Evolutionary conservation across 2,329 filamentous ascomycete species (phyloP), one percentile per base, ranked within the genome.

Genomic region (Hypoxylon sp.): DNA sequence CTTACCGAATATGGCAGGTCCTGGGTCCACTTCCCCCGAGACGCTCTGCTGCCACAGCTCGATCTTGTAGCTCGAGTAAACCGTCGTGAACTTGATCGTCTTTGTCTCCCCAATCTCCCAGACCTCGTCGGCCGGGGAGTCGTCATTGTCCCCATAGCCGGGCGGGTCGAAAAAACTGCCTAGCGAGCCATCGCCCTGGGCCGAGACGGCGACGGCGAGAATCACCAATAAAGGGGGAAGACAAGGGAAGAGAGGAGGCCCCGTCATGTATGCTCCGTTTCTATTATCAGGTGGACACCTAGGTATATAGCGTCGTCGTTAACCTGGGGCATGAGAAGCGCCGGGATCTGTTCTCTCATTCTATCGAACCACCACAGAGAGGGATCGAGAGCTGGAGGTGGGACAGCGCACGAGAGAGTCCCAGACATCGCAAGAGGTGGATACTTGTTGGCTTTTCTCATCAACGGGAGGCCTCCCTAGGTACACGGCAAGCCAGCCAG

Each of bases 31-130:
- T 58, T 48, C 1, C 33, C 43, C 10, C 50, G 38, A 1, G 2
- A 38, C 18, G 13, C 31, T 48, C 29, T 70, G 53, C 11, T 72
- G 69, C 62, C 63, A 70, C 5, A 71, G n/a, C 6, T 60, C 62
- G 49, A 71, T 67, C 10, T 60, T 60, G 57, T 69, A 71, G 20
- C 61, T 58, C 5, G 35, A 53, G 33, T 63, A 63, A 2, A 42
- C 57, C 1, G 67, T 70, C 10, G 63, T 67, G 42, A 63, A 70
- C 15, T 58, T 52, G 42, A 71, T 60, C 3, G 54, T 65, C 37
- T 67, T 46, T 2, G 24, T 46, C 24, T 59, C 46, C 6, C 58
- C 58, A 5, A 60, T 4, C 1, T 3, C 23, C 41, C 60, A 63
- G 15, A 60, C 29, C 10, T 24, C 49, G 42, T 63, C 58, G 4